Conservation (phyloP, 2,329 filamentous ascomycete genomes). For the Arthrobotrys sinensis region DNA sequence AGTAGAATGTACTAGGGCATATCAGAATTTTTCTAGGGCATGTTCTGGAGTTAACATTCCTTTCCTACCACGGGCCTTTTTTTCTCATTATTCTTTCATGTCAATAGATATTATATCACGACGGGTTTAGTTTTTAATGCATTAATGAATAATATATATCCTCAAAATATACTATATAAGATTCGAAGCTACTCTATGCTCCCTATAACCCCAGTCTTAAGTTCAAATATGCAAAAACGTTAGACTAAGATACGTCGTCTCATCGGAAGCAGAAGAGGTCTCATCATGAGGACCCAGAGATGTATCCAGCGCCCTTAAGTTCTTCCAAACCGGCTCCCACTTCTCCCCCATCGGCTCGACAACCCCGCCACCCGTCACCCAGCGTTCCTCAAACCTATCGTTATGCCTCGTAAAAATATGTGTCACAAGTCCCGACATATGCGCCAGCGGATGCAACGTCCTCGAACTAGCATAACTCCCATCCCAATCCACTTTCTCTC, state of each 20-base stretch:
- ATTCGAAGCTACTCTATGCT: too few relatives aligned
- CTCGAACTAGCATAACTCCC: background rate
- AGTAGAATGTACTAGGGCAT: background rate
- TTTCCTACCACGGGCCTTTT: background rate
- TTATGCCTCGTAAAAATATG: constrained; percentile 20
- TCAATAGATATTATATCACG: background rate
- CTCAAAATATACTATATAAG: background rate
- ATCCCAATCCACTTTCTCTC: background rate
- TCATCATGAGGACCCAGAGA: too few relatives aligned
- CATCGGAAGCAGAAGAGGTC: too few relatives aligned
- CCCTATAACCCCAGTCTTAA: too few relatives aligned
- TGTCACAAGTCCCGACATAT: background rate
- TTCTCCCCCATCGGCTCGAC: background rate
- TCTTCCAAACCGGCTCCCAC: background rate
- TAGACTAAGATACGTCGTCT: too few relatives aligned
- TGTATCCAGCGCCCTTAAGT: background rate
- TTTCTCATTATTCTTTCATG: background rate
- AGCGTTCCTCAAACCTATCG: constrained; percentile 14
- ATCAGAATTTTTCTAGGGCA: background rate
- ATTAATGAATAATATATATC: background rate
- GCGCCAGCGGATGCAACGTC: background rate
- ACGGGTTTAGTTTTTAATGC: background rate
- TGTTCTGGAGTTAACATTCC: background rate
- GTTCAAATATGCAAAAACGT: too few relatives aligned
- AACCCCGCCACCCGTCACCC: constrained; percentile 1